phyloP scores from a whole-genome alignment of 805 yeast genomes.

The Suhomyces emberorum region DNA sequence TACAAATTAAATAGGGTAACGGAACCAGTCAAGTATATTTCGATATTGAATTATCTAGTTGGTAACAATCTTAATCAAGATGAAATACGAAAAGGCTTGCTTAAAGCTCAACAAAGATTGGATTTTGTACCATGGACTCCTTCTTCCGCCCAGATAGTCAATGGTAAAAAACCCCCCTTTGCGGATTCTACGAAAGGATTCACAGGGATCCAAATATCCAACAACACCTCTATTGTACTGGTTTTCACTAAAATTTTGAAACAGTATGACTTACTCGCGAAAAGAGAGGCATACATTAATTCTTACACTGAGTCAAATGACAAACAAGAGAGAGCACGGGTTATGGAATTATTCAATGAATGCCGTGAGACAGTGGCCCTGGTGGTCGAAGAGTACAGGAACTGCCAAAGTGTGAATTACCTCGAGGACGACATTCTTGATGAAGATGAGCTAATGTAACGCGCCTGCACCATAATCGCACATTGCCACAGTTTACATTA shows the following conservation, averaged over 20 bases:
- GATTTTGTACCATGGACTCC: slow-evolving; percentile 86
- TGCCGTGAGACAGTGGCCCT: slow-evolving; percentile 46
- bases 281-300: slow-evolving; percentile 79
- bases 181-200: slow-evolving; percentile 36
- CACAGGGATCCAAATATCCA: slow-evolving; percentile 81
- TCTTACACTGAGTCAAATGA: slow-evolving; percentile 58
- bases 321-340: slow-evolving; percentile 38
- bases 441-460: slow-evolving; percentile 27
- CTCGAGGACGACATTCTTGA: slow-evolving; percentile 44
- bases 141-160: slow-evolving; percentile 71
- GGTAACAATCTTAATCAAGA: slow-evolving; percentile 60
- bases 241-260: slow-evolving; percentile 63
- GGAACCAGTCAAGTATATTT: slow-evolving; percentile 50
- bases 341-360: slow-evolving; percentile 47
- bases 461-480: too few relatives aligned
- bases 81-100: slow-evolving; percentile 67
- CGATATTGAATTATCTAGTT: slow-evolving; percentile 66
- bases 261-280: slow-evolving; percentile 78
- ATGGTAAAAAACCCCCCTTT: slow-evolving; percentile 71
- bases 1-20: slow-evolving; percentile 62
- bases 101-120: slow-evolving; percentile 62
- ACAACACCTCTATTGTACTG: slow-evolving; percentile 71
- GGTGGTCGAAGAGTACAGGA: slow-evolving; percentile 46
- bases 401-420: slow-evolving; percentile 40
- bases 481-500: too few relatives aligned